Evolutionary conservation across 2,329 filamentous ascomycete genomes (phyloP).

Genomic region (Talaromyces sp.): DNA sequence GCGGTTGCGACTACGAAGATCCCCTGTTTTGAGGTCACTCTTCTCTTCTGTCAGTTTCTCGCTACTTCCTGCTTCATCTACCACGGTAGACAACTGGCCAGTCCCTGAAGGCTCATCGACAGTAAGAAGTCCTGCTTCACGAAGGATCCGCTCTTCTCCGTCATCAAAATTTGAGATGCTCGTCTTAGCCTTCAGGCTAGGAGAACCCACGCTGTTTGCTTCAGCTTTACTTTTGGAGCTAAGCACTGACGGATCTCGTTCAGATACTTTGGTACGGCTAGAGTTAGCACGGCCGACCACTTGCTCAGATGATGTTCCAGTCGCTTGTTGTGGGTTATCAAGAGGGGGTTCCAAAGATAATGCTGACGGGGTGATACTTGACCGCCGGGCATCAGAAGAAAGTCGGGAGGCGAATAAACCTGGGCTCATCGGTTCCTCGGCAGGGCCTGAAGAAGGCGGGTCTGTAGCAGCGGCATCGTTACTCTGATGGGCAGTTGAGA

Average conservation of each 20-base stretch:
- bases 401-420: conserved; percentile 20
- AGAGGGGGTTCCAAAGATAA: conserved; percentile 27
- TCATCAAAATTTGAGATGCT: conserved; percentile 52
- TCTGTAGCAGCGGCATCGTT: conserved; percentile 18
- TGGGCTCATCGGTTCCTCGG: conserved; percentile 15
- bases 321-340: conserved; percentile 21
- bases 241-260: conserved; percentile 36
- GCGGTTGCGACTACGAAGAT: conserved; percentile 63
- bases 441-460: conserved; percentile 9
- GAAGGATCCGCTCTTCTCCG: conserved; percentile 62
- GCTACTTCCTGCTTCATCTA: conserved; percentile 36
- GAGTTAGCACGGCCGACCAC: conserved; percentile 17
- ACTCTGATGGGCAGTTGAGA: conserved; percentile 18
- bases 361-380: conserved; percentile 29
- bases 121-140: conserved; percentile 63
- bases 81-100: conserved; percentile 32
- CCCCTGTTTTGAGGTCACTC: conserved; percentile 40
- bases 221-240: conserved; percentile 34
- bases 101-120: conserved; percentile 39
- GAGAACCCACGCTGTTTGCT: conserved; percentile 29
- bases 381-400: conserved; percentile 24
- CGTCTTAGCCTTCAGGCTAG: conserved; percentile 32
- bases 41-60: conserved; percentile 39
- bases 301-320: background rate
- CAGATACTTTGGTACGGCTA: conserved; percentile 22